Conservation (phyloP, 2,329 filamentous ascomycete species). For the Diaporthe sp. region DNA sequence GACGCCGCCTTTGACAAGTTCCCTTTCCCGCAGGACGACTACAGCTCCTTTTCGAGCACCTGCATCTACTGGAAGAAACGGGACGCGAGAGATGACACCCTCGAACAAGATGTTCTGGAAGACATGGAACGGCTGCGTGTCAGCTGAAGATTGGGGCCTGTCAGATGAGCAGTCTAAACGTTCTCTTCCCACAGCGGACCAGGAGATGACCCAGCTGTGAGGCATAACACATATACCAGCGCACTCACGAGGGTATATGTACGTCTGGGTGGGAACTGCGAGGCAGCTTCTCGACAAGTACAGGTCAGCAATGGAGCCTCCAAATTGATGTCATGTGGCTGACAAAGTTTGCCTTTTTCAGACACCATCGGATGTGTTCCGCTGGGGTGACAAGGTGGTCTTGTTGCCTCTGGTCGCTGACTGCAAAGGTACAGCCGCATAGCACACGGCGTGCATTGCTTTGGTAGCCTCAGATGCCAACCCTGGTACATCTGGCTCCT, state of each 20-base stretch:
- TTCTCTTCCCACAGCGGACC: neutral
- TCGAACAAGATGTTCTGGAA: neutral
- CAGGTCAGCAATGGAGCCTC: neutral
- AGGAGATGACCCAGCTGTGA: too few species aligned
- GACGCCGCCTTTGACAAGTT: constrained; percentile 45
- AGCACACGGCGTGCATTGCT: too few species aligned
- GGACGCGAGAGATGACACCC: neutral
- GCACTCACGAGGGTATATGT: too few species aligned
- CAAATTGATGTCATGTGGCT: neutral
- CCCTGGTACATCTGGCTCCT: neutral
- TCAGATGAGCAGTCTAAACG: neutral
- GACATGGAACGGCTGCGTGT: neutral
- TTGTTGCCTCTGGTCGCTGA: neutral
- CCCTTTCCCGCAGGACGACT: constrained; percentile 51
- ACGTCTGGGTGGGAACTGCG: neutral
- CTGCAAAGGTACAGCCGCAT: neutral
- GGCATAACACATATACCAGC: too few species aligned
- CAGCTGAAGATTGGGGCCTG: neutral
- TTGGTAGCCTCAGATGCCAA: neutral
- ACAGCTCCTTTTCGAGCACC: constrained; percentile 53
- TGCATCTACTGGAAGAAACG: constrained; percentile 51
- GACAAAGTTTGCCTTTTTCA: neutral
- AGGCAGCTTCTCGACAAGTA: neutral
- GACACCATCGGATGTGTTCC: neutral
- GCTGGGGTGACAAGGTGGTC: too few species aligned